These are phyloP conservation scores for Cladorrhinum sp. DNA, from an alignment of 2,329 filamentous ascomycete genomes.

Conservation along the genomic window DNA sequence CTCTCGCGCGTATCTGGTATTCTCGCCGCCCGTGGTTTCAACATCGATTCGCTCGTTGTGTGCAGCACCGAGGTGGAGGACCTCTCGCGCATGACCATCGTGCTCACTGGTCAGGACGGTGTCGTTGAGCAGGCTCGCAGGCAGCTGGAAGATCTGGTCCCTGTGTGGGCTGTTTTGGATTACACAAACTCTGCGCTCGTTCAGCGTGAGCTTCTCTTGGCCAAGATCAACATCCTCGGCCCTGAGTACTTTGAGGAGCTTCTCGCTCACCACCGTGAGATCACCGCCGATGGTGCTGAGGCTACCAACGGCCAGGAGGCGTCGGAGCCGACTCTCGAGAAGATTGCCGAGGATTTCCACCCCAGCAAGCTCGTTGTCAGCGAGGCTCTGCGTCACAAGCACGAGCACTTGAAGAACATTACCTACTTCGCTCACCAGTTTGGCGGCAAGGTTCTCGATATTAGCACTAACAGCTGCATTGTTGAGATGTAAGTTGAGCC, in stretches of 20 bases:
- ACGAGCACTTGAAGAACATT: constrained; percentile 94
- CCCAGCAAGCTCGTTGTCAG: constrained; percentile 81
- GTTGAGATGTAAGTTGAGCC: constrained; percentile 79
- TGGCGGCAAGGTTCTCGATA: constrained; percentile 94
- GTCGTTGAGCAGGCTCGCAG: constrained; percentile 95
- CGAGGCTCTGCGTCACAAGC: constrained; percentile 91
- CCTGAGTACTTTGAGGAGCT: constrained; percentile 99
- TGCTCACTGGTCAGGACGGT: constrained; percentile 91
- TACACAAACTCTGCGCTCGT: constrained; percentile 92
- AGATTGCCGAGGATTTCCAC: constrained; percentile 71
- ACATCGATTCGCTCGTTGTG: constrained; percentile 97
- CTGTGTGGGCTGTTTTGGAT: constrained; percentile 96
- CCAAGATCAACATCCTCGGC: constrained; percentile 94
- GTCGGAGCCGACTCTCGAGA: constrained; percentile 42
- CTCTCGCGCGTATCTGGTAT: constrained; percentile 95
- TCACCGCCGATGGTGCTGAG: constrained; percentile 51
- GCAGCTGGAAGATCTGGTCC: constrained; percentile 93
- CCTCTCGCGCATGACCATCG: constrained; percentile 97
- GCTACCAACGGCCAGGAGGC: constrained; percentile 44
- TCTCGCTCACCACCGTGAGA: constrained; percentile 91
- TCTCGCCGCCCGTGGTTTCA: constrained; percentile 92
- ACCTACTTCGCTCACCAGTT: constrained; percentile 98
- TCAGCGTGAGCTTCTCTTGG: constrained; percentile 89
- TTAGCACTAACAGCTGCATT: constrained; percentile 97
- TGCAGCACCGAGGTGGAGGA: constrained; percentile 98